A percentile compares a stretch with the other conserved stretches of the same genome.
Conservation (phyloP, 495 filamentous ascomycete genomes). For the Xylaria intraflava region DNA sequence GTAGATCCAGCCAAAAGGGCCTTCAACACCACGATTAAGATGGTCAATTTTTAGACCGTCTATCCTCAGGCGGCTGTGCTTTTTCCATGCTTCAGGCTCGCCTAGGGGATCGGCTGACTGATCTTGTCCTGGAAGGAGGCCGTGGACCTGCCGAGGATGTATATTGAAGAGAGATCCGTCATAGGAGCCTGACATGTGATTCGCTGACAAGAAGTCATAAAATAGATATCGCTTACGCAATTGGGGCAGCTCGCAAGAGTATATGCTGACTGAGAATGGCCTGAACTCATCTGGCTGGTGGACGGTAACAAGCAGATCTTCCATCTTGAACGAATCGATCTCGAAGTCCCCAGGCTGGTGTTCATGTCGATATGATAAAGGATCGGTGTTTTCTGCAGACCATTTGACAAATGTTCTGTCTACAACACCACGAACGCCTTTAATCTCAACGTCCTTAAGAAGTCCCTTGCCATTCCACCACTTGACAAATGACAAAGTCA, state of each 20-base stretch:
- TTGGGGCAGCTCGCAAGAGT: conserved; percentile 86
- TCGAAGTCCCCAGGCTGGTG: conserved; percentile 93
- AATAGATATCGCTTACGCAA: conserved; percentile 94
- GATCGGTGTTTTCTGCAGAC: conserved; percentile 65
- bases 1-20: conserved; percentile 95
- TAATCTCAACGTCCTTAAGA: conserved; percentile 85
- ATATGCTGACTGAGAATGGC: conserved; percentile 91
- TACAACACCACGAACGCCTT: conserved; percentile 91
- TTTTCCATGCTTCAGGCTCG: conserved; percentile 70
- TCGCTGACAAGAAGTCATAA: conserved; percentile 93
- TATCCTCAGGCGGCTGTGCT: conserved; percentile 81
- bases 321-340: conserved; percentile 90
- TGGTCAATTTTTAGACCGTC: conserved; percentile 94
- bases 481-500: conserved; percentile 92
- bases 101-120: conserved; percentile 42
- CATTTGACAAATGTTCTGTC: conserved; percentile 78
- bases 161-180: conserved; percentile 97
- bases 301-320: conserved; percentile 85
- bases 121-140: conserved; percentile 41
- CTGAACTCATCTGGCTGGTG: conserved; percentile 87
- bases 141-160: conserved; percentile 86
- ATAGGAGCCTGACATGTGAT: conserved; percentile 90
- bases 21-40: conserved; percentile 86
- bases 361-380: conserved; percentile 77
- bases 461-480: conserved; percentile 97